Conservation (phyloP, 306 rosid genomes). For the Neltuma alba region DNA sequence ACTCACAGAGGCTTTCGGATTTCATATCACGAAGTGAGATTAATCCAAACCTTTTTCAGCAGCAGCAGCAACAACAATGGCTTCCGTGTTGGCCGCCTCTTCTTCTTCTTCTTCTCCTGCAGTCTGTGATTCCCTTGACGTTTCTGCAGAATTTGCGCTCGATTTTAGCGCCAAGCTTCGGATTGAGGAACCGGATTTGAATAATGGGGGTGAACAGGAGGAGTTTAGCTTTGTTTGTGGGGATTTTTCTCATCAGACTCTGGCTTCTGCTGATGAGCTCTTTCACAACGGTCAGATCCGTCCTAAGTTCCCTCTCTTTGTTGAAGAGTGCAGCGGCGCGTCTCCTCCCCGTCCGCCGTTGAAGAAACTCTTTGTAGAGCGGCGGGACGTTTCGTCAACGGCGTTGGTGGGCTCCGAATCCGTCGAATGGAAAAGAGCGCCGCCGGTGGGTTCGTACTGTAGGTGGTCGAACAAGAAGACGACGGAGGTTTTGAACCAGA, state of each 20-base stretch:
- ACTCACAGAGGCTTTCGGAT: neutral
- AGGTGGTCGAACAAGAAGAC: slow-evolving; percentile 60
- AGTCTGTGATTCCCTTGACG: slow-evolving; percentile 23
- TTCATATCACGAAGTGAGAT: neutral
- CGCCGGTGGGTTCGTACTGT: slow-evolving; percentile 60
- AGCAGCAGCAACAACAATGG: neutral
- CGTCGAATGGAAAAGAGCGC: slow-evolving; percentile 33
- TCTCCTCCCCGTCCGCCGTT: slow-evolving; percentile 44
- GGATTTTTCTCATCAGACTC: slow-evolving; percentile 59
- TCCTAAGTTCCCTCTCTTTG: slow-evolving; percentile 55
- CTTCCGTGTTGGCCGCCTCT: slow-evolving; percentile 23
- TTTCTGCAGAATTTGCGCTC: slow-evolving; percentile 31
- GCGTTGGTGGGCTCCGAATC: slow-evolving; percentile 39
- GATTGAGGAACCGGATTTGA: slow-evolving; percentile 23
- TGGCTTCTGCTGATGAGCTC: slow-evolving; percentile 70
- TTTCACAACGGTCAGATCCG: slow-evolving; percentile 83
- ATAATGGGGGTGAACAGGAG: slow-evolving; percentile 18
- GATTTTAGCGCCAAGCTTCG: slow-evolving; percentile 48
- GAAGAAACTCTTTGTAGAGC: slow-evolving; percentile 59
- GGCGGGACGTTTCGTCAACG: slow-evolving; percentile 24
- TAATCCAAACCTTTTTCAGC: neutral
- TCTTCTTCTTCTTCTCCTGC: slow-evolving; percentile 8
- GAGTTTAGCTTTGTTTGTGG: slow-evolving; percentile 67
- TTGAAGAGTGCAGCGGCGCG: slow-evolving; percentile 37
- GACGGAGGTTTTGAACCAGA: slow-evolving; percentile 13